phyloP scores from a whole-genome alignment of 768 basidiomycete genomes.

The Boletus vermiculosoides region DNA sequence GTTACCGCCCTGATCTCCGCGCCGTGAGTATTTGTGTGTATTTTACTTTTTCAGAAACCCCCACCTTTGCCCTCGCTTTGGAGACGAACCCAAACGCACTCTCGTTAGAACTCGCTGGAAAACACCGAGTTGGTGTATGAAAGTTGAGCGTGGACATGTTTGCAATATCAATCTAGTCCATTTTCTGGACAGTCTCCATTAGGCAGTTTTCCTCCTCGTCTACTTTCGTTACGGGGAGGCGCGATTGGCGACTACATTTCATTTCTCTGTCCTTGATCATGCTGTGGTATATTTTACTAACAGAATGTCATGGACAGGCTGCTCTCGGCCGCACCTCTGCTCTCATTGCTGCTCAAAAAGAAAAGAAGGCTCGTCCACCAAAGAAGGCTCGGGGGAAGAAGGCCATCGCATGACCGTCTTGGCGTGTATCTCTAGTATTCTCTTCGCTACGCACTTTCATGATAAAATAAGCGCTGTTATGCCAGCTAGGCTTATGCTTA shows the following conservation, averaged over 20 bases:
- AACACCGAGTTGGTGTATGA: slow-evolving; percentile 58
- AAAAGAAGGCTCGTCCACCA: slow-evolving; percentile 62
- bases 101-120: slow-evolving; percentile 93
- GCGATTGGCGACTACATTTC: slow-evolving; percentile 27
- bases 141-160: slow-evolving; percentile 92
- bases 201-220: slow-evolving; percentile 29
- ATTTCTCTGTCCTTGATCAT: slow-evolving; percentile 11
- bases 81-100: slow-evolving; percentile 50
- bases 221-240: slow-evolving; percentile 31
- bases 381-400: slow-evolving; percentile 79
- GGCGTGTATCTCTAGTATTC: slow-evolving; percentile 27
- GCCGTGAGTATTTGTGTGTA: slow-evolving; percentile 53
- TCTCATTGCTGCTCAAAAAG: slow-evolving; percentile 64
- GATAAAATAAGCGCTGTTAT: slow-evolving; percentile 17
- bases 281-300: slow-evolving; percentile 50
- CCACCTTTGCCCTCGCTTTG: background rate
- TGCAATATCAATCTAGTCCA: slow-evolving; percentile 60
- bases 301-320: slow-evolving; percentile 44
- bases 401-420: slow-evolving; percentile 26
- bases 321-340: slow-evolving; percentile 76
- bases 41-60: background rate
- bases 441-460: slow-evolving; percentile 22
- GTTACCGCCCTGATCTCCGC: slow-evolving; percentile 78
- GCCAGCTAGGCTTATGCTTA: slow-evolving; percentile 3
- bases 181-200: slow-evolving; percentile 22